Percentiles rank a stretch among this genome's conserved stretches.
phyloP scores from a whole-genome alignment of 179 eudicot species.

The Vitellaria paradoxa region DNA sequence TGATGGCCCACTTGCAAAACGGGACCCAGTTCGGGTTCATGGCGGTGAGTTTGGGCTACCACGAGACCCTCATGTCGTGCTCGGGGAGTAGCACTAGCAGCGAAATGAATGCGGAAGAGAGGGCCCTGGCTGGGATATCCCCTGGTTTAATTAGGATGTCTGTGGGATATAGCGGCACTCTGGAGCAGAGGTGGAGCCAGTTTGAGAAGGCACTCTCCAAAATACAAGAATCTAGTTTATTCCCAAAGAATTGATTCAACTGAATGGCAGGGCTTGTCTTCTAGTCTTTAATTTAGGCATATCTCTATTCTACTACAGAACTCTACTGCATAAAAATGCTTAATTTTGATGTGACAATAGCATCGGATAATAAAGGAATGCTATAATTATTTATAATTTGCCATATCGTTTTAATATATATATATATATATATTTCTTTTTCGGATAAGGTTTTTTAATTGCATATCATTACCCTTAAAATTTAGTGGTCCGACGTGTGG shows the following conservation, averaged over 20 bases:
- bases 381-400: no score
- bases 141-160: slow-evolving; percentile 94
- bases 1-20: slow-evolving; percentile 81
- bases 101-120: slow-evolving; percentile 76
- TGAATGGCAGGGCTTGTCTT: no score
- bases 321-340: no score
- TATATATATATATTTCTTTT: no score
- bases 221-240: slow-evolving; percentile 32
- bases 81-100: slow-evolving; percentile 93
- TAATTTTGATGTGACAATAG: no score
- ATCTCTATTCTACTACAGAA: no score
- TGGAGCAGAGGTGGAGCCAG: slow-evolving; percentile 92
- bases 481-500: no score
- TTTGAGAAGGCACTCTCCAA: slow-evolving; percentile 71
- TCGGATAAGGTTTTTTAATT: no score
- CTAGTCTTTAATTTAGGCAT: no score
- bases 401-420: no score
- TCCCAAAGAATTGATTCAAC: slow-evolving; percentile 17
- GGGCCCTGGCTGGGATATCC: slow-evolving; percentile 74
- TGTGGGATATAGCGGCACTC: slow-evolving; percentile 73
- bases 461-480: no score
- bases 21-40: slow-evolving; percentile 77
- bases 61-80: slow-evolving; percentile 97
- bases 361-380: no score
- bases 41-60: slow-evolving; percentile 97